Evolutionary conservation across 208 protist species (phyloP).

Genomic region (Leishmania gerbilli): DNA sequence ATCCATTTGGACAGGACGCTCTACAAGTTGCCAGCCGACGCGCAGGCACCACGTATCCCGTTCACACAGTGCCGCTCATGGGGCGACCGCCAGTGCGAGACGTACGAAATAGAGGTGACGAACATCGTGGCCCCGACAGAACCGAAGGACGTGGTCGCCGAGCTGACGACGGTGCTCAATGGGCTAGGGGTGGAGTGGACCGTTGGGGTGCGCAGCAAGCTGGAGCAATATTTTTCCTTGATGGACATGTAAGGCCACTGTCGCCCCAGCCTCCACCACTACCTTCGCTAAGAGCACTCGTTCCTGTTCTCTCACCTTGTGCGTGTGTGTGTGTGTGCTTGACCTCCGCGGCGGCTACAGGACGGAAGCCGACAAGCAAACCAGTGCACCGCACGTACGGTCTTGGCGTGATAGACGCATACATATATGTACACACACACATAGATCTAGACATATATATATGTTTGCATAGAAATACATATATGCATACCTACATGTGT

Average conservation of each 20-base stretch:
- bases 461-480: too few species aligned
- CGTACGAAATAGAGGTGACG: slow-evolving; percentile 70
- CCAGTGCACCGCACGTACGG: too few species aligned
- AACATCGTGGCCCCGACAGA: slow-evolving; percentile 33
- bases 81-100: slow-evolving; percentile 31
- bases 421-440: too few species aligned
- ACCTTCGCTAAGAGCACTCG: neutral
- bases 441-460: too few species aligned
- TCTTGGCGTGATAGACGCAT: neutral
- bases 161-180: slow-evolving; percentile 47
- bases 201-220: slow-evolving; percentile 51
- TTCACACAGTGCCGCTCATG: slow-evolving; percentile 27
- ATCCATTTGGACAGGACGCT: slow-evolving; percentile 64
- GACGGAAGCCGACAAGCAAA: too few species aligned
- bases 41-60: slow-evolving; percentile 20
- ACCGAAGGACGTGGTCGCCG: slow-evolving; percentile 37
- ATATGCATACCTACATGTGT: neutral
- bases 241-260: neutral
- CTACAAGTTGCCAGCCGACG: slow-evolving; percentile 35
- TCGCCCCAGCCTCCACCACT: neutral
- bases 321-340: neutral
- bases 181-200: slow-evolving; percentile 60
- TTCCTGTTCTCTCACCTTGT: neutral
- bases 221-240: slow-evolving; percentile 65
- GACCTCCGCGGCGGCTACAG: neutral